Percentiles rank a stretch among this genome's conserved stretches.
Evolutionary conservation across 441 rosid genomes (phyloP).

Genomic region (Raphanus hybrid): DNA sequence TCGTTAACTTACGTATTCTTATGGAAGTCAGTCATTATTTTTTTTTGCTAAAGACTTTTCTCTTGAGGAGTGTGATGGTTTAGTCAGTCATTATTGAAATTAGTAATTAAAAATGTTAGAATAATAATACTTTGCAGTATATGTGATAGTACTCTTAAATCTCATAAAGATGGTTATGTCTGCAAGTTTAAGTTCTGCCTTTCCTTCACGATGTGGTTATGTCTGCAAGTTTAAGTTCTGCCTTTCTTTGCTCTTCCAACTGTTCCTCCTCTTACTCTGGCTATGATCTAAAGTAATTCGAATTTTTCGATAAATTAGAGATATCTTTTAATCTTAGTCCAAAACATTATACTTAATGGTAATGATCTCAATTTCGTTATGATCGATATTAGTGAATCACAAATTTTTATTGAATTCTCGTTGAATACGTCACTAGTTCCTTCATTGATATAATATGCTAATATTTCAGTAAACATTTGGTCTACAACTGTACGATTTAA

Average conservation of each 20-base stretch:
- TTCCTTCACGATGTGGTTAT: constrained; percentile 64
- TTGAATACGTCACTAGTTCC: too few species aligned
- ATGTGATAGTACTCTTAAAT: too few species aligned
- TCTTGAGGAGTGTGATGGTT: too few species aligned
- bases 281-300: constrained; percentile 54
- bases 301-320: neutral
- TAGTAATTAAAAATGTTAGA: neutral
- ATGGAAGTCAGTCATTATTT: neutral
- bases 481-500: too few species aligned
- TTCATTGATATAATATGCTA: too few species aligned
- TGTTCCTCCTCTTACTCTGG: constrained; percentile 77
- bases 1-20: neutral
- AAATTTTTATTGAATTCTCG: too few species aligned
- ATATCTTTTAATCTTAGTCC: neutral
- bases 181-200: constrained; percentile 78
- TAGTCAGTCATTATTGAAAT: neutral
- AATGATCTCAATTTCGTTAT: too few species aligned
- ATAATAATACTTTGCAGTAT: neutral
- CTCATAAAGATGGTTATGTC: constrained; percentile 59
- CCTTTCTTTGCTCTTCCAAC: constrained; percentile 74
- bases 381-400: too few species aligned
- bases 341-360: neutral
- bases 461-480: too few species aligned
- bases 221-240: constrained; percentile 71
- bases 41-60: too few species aligned